Evolutionary conservation across 2,329 filamentous ascomycete genomes (phyloP).

Genomic region (Sphaerulina musiva): DNA sequence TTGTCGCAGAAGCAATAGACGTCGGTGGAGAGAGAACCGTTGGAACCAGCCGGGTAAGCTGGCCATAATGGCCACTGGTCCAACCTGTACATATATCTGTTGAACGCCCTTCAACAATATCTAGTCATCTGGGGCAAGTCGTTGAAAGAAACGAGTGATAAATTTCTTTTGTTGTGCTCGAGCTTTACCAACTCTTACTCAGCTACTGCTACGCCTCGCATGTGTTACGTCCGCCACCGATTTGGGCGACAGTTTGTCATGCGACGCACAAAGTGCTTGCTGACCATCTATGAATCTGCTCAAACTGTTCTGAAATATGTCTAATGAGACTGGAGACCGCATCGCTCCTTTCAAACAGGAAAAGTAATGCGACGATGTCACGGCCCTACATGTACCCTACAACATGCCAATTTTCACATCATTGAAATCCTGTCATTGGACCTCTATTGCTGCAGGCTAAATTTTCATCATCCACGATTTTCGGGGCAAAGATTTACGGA

Average conservation of each 20-base stretch:
- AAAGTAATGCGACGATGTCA: too few species aligned
- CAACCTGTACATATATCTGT: constrained; percentile 20
- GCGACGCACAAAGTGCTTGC: too few species aligned
- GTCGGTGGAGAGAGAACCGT: neutral
- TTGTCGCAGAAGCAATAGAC: constrained; percentile 24
- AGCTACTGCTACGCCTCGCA: too few species aligned
- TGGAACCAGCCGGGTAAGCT: constrained; percentile 3
- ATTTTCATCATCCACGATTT: neutral
- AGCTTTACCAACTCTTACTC: too few species aligned
- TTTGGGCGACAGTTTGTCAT: too few species aligned
- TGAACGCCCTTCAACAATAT: neutral
- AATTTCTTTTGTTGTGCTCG: constrained; percentile 12
- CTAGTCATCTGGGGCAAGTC: constrained; percentile 20
- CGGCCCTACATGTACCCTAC: too few species aligned
- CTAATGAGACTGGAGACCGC: too few species aligned
- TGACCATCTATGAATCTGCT: too few species aligned
- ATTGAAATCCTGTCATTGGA: neutral
- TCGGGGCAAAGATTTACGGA: neutral
- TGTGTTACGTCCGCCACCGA: too few species aligned
- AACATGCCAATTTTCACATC: neutral
- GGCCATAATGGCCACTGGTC: constrained; percentile 1
- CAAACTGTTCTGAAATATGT: too few species aligned
- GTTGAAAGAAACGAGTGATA: constrained; percentile 13
- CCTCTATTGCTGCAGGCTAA: neutral
- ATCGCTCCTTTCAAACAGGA: too few species aligned